These are phyloP conservation scores for Karstenula rhodostoma DNA, from an alignment of 2,329 filamentous ascomycete genomes.

Conservation along the genomic window DNA sequence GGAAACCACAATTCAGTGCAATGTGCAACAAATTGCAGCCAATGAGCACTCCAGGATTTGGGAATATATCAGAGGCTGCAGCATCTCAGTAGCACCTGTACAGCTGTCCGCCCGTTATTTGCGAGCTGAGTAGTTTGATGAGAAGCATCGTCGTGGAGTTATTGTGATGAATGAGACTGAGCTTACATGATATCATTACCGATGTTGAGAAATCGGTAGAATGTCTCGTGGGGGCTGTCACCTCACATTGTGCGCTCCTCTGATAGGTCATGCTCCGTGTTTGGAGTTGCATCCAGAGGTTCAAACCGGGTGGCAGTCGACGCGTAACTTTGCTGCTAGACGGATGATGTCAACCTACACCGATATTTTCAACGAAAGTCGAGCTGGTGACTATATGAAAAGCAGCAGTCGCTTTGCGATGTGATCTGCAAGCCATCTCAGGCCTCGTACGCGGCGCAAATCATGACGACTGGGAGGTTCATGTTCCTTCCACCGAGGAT, in stretches of 20 bases:
- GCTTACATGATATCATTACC: conserved; percentile 22
- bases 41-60: conserved; percentile 32
- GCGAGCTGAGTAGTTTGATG: conserved; percentile 18
- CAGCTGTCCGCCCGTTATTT: conserved; percentile 21
- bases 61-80: conserved; percentile 19
- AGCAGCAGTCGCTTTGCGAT: background rate
- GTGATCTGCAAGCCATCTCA: background rate
- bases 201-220: conserved; percentile 12
- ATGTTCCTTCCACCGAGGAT: conserved; percentile 17
- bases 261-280: background rate
- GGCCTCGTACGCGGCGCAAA: conserved; percentile 5
- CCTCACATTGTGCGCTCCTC: background rate
- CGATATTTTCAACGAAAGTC: background rate
- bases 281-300: background rate
- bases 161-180: conserved; percentile 19
- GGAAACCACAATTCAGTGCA: conserved; percentile 22
- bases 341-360: background rate
- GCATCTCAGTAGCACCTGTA: conserved; percentile 24
- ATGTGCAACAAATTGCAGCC: conserved; percentile 33
- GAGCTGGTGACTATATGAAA: background rate
- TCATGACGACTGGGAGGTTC: conserved; percentile 14
- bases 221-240: conserved; percentile 17
- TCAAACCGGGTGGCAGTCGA: background rate
- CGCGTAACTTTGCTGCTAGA: background rate
- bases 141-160: conserved; percentile 3